Percentiles rank a stretch among this genome's conserved stretches.
Evolutionary conservation across 208 protist genomes (phyloP).

Genomic region (Leptomonas seymouri): DNA sequence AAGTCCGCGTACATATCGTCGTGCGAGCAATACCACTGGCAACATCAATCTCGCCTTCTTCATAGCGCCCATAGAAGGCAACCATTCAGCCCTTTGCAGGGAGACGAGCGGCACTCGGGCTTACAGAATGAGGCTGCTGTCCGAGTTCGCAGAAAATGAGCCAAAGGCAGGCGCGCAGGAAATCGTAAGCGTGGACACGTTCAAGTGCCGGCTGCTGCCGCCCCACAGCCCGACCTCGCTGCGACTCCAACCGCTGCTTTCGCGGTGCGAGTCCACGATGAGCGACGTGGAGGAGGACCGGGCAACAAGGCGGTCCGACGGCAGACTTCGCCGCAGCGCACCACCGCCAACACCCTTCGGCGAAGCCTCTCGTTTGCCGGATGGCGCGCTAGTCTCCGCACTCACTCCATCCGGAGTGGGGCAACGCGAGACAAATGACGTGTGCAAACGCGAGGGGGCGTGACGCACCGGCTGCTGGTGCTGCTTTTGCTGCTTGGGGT

Average conservation of each 20-base stretch:
- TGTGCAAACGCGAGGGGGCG: constrained; percentile 1
- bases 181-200: constrained; percentile 22
- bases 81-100: neutral
- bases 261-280: neutral
- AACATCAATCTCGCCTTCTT: no score
- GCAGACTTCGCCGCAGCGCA: constrained; percentile 3
- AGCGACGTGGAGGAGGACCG: constrained; percentile 12
- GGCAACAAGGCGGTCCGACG: constrained; percentile 15
- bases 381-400: neutral
- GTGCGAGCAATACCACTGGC: no score
- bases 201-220: constrained; percentile 15
- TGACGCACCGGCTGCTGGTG: neutral
- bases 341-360: constrained; percentile 2
- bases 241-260: constrained; percentile 21
- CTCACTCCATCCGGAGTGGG: neutral
- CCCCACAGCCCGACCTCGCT: constrained; percentile 1
- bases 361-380: neutral
- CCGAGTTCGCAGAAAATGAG: constrained; percentile 24
- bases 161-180: constrained; percentile 14
- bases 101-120: neutral
- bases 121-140: constrained; percentile 18
- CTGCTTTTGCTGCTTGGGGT: no score
- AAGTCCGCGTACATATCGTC: no score
- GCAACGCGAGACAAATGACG: constrained; percentile 7
- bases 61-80: no score